Evolutionary conservation across 2,329 filamentous ascomycete species (phyloP), one percentile per base, ranked within the genome.

Genomic region (Fusarium mangiferae): DNA sequence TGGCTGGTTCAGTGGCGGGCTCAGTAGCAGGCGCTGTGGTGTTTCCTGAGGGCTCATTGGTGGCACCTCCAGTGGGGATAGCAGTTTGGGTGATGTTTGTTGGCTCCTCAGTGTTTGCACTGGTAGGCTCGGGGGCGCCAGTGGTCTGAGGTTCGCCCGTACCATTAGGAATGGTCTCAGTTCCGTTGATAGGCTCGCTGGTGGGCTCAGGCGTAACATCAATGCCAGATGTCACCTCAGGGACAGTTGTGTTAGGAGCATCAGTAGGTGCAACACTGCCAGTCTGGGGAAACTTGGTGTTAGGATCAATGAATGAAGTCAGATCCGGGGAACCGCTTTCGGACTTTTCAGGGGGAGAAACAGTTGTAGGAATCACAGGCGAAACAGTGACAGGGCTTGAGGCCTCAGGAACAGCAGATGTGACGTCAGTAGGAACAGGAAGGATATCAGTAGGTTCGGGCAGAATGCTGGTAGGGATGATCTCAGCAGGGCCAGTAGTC

Each of bases 21-120:
- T 62, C 66, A 18, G 75, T 68, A 24, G 58, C 55, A n/a, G 77
- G 60, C 30, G 70, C 68, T 22, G 69, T 67, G 12, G 36, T 57
- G 46, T 63, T 62, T 15, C 42, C 66, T 17, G 64, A 42, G 10
- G 70, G 70, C 7, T 44, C 56, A 15, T 61, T 48, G 7, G 49
- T 66, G 22, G 62, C 51, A 22, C 45, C 58, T 35, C 48, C 66
- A 51, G 72, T 64, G 30, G 70, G 44, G 24, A 46, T 58, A 36
- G 55, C 63, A 10, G 60, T 75, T 28, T 62, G 44, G 20, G 39
- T 57, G 22, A 28, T 24, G 13, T 59, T 52, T 13, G 68, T 70
- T 42, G 62, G 49, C 35, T 62, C 62, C 26, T 51, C 46, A 11
- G 49, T 61, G 39, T 44, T 51, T 20, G 20, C 44, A n/a, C 22